Conservation (phyloP, 2,329 filamentous ascomycete species). For the Thermothelomyces thermophilus region DNA sequence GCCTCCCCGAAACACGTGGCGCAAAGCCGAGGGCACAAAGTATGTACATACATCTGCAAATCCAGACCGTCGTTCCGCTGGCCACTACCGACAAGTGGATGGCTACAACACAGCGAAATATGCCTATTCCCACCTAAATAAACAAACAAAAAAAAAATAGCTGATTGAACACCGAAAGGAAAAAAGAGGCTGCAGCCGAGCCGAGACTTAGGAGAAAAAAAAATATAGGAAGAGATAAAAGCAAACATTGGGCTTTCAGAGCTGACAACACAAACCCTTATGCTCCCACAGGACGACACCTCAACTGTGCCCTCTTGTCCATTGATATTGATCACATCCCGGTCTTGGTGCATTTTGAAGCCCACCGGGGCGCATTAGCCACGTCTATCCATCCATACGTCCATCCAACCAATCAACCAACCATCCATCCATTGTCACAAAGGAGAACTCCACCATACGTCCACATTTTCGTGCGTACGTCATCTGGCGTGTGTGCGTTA, state of each 20-base stretch:
- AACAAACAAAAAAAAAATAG: background rate
- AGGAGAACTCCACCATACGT: background rate
- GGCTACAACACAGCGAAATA: conserved; percentile 6
- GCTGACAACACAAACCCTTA: background rate
- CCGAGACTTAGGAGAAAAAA: too few relatives aligned
- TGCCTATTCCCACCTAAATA: conserved; percentile 2
- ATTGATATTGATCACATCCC: conserved; percentile 2
- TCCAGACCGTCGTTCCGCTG: background rate
- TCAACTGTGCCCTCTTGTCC: background rate
- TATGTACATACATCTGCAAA: too few relatives aligned
- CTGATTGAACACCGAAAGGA: background rate
- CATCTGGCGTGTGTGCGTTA: background rate
- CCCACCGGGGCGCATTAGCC: background rate
- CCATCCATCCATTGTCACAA: conserved; percentile 3
- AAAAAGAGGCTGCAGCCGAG: background rate
- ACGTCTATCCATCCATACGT: background rate
- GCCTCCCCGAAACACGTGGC: background rate
- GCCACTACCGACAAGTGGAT: background rate
- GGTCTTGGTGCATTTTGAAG: background rate
- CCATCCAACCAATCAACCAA: background rate
- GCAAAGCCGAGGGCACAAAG: background rate
- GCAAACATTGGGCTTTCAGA: background rate
- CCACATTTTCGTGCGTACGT: background rate
- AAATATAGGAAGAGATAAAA: too few relatives aligned
- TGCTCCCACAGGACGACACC: background rate